Evolutionary conservation across 306 rosid genomes (phyloP).

Genomic region (Hylodesmum podocarpum): DNA sequence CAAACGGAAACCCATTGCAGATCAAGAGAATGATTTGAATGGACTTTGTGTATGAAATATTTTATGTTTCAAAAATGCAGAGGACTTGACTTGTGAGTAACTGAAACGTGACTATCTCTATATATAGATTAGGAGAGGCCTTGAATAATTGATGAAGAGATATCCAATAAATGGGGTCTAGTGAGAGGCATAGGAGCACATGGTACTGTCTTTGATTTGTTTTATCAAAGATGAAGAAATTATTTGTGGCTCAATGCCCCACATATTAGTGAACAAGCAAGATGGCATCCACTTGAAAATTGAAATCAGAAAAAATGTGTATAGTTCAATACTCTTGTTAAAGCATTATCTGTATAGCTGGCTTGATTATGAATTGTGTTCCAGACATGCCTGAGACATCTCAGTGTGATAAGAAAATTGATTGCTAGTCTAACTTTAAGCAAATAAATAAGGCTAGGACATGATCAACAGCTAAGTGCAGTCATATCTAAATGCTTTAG

Average conservation of each 20-base stretch:
- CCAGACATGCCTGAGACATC: background rate
- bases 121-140: background rate
- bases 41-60: background rate
- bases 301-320: background rate
- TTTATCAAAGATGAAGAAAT: background rate
- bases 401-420: background rate
- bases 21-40: background rate
- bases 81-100: conserved; percentile 8
- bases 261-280: background rate
- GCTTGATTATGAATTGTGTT: background rate
- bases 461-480: too few species aligned
- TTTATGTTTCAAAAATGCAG: background rate
- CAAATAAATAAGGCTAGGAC: too few species aligned
- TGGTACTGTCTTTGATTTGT: background rate
- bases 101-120: background rate
- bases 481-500: too few species aligned
- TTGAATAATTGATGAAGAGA: background rate
- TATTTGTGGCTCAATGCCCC: background rate
- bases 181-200: background rate
- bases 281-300: background rate
- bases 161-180: background rate
- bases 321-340: background rate
- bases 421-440: too few species aligned
- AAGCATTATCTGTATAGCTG: background rate
- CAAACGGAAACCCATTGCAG: conserved; percentile 31